Conservation (phyloP, 2,329 filamentous ascomycete species). For the Alternaria burnsii region DNA sequence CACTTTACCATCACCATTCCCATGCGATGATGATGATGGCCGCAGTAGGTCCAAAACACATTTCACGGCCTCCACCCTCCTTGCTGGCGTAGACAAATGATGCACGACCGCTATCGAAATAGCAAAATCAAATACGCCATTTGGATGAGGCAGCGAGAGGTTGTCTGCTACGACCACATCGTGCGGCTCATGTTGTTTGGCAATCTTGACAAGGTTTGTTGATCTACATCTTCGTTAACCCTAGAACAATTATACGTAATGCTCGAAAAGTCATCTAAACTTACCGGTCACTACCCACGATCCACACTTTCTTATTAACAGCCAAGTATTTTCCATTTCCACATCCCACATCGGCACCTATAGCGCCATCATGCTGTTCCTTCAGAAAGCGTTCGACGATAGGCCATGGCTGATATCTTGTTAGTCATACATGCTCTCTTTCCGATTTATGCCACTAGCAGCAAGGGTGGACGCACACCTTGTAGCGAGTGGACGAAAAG, state of each 20-base stretch:
- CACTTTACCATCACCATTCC: not conserved
- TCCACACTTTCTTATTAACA: conserved; percentile 73
- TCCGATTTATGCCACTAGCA: not conserved
- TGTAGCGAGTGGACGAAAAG: conserved; percentile 81
- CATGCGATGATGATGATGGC: not conserved
- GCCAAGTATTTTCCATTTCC: conserved; percentile 95
- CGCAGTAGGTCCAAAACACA: conserved; percentile 74
- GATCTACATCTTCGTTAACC: conserved; percentile 56
- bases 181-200: conserved; percentile 64
- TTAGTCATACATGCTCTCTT: conserved; percentile 19
- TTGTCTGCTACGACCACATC: conserved; percentile 82
- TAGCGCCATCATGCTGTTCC: conserved; percentile 69
- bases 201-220: conserved; percentile 66
- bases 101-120: conserved; percentile 95
- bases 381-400: conserved; percentile 82
- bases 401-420: conserved; percentile 77
- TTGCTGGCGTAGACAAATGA: conserved; percentile 80
- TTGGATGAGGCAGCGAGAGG: conserved; percentile 80
- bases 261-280: conserved; percentile 35
- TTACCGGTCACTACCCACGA: conserved; percentile 86
- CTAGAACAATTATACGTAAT: not conserved
- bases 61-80: conserved; percentile 76
- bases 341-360: conserved; percentile 92
- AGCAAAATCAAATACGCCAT: conserved; percentile 77
- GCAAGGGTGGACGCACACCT: conserved; percentile 57